Conservation (phyloP, 345 rosid genomes). For the Lumnitzera racemosa region DNA sequence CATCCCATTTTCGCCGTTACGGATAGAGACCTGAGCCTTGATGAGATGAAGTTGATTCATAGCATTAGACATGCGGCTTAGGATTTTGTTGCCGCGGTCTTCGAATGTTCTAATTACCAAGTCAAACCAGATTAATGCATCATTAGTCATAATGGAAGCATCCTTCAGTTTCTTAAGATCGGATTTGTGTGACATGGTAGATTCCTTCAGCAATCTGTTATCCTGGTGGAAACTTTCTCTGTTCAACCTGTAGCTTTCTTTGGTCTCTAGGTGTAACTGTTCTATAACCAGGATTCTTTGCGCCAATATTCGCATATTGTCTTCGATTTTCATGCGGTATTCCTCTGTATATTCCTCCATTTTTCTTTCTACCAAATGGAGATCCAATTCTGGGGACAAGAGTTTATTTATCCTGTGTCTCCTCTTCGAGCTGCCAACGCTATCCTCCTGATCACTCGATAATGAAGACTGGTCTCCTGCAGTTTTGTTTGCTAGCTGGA, state of each 20-base stretch:
- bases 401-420: background rate
- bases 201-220: constrained; percentile 19
- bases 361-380: constrained; percentile 43
- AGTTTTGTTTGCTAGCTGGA: constrained; percentile 14
- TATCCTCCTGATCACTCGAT: constrained; percentile 20
- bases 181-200: constrained; percentile 14
- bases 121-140: constrained; percentile 24
- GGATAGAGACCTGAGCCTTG: constrained; percentile 20
- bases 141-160: constrained; percentile 18
- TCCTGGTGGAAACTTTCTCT: constrained; percentile 30
- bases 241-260: constrained; percentile 26
- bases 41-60: constrained; percentile 37
- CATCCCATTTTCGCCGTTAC: background rate
- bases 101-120: constrained; percentile 25
- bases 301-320: constrained; percentile 47
- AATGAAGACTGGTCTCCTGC: no score
- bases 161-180: constrained; percentile 30
- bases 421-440: background rate
- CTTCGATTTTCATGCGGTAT: constrained; percentile 52
- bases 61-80: constrained; percentile 25
- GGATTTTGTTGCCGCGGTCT: constrained; percentile 20
- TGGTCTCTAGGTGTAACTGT: constrained; percentile 58
- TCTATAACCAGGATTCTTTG: constrained; percentile 68
- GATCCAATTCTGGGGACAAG: constrained; percentile 9
- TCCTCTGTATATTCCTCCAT: constrained; percentile 59